phyloP scores from a whole-genome alignment of 352 stramenopile genomes.

The Discostella stelligera region DNA sequence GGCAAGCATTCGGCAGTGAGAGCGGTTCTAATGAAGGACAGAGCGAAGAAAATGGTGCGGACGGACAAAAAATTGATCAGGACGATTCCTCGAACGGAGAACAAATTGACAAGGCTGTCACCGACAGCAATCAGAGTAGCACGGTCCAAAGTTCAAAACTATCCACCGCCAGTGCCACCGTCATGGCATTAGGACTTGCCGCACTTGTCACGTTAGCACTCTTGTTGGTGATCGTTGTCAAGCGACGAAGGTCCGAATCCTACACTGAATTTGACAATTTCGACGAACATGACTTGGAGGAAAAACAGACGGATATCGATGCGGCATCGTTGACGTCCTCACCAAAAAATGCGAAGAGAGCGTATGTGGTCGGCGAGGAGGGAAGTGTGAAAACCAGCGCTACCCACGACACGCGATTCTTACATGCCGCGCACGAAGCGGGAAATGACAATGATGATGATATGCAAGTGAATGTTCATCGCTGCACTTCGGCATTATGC shows the following conservation, averaged over 20 bases:
- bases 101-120: not conserved
- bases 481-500: slow-evolving; percentile 22
- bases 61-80: not conserved
- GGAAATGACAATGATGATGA: slow-evolving; percentile 17
- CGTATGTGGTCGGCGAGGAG: slow-evolving; percentile 19
- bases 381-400: not conserved
- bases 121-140: not conserved
- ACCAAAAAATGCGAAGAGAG: not conserved
- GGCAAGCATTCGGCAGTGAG: not conserved
- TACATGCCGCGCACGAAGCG: not conserved
- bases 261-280: not conserved
- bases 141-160: not conserved
- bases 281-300: not conserved
- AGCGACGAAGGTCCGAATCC: not conserved
- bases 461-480: slow-evolving; percentile 13
- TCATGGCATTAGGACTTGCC: not conserved
- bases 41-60: not conserved
- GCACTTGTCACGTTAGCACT: not conserved
- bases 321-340: not conserved
- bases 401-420: slow-evolving; percentile 4
- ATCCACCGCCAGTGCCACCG: not conserved
- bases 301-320: not conserved
- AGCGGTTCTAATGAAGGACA: not conserved
- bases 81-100: not conserved
- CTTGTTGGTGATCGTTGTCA: not conserved